These are phyloP conservation scores for Globisporangium takayamanum DNA, from an alignment of 352 stramenopile genomes.

Conservation along the genomic window DNA sequence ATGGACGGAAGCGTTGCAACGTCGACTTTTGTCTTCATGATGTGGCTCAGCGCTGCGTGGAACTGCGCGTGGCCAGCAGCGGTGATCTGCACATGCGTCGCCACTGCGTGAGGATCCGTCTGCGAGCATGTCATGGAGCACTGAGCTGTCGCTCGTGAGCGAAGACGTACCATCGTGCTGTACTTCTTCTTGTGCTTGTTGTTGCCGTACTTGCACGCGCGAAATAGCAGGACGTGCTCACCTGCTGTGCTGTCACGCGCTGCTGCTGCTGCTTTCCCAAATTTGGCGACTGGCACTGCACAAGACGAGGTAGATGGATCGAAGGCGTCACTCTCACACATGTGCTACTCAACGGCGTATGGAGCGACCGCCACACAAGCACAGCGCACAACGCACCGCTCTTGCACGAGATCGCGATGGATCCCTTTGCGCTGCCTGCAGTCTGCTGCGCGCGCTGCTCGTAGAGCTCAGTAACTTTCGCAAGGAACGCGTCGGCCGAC, in stretches of 20 bases:
- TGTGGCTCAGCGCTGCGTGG: conserved; percentile 58
- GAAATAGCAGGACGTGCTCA: conserved; percentile 66
- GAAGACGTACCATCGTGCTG: conserved; percentile 52
- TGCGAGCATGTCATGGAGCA: neutral
- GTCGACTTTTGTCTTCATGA: conserved; percentile 67
- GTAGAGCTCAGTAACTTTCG: conserved; percentile 55
- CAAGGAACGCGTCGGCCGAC: conserved; percentile 54
- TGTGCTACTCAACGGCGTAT: no score
- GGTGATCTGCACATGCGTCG: conserved; percentile 32
- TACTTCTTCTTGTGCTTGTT: conserved; percentile 87
- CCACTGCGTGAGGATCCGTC: no score
- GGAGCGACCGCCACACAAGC: neutral
- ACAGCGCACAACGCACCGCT: conserved; percentile 30
- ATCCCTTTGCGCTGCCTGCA: conserved; percentile 27
- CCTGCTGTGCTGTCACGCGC: conserved; percentile 25
- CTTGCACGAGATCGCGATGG: conserved; percentile 60
- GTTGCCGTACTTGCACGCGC: conserved; percentile 75
- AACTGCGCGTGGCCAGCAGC: conserved; percentile 50
- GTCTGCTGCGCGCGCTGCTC: conserved; percentile 13
- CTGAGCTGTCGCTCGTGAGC: neutral
- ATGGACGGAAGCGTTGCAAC: conserved; percentile 18
- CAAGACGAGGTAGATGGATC: neutral
- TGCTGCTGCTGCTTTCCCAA: neutral
- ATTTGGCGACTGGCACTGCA: conserved; percentile 15
- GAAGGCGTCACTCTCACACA: conserved; percentile 1